Conservation (phyloP, 192 early-diverging fungal genomes). For the Coemansia nantahalensis region DNA sequence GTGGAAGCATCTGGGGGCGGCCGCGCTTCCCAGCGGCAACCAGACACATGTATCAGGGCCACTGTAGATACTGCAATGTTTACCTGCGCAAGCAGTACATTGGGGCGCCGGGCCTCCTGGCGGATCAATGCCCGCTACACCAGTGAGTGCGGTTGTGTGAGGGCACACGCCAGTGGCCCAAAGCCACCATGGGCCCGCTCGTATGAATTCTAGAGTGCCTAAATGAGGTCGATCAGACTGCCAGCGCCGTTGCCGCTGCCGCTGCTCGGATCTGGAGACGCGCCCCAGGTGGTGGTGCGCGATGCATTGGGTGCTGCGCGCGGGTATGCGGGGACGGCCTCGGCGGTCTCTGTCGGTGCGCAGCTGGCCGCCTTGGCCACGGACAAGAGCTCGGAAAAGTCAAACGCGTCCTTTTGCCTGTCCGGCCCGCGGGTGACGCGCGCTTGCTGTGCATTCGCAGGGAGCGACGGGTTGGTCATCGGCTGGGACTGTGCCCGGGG, state of each 20-base stretch:
- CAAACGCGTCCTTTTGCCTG: constrained; percentile 43
- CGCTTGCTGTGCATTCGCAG: constrained; percentile 36
- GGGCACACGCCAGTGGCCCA: no score
- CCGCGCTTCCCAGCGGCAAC: no score
- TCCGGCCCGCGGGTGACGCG: constrained; percentile 15
- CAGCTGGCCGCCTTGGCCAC: constrained; percentile 41
- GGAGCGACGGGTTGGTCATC: constrained; percentile 49
- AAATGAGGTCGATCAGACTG: constrained; percentile 37
- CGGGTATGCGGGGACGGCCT: background rate
- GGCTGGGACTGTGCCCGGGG: constrained; percentile 12
- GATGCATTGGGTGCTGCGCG: constrained; percentile 14
- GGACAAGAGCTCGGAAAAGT: constrained; percentile 44
- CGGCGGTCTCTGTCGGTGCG: background rate
- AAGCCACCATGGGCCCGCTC: no score
- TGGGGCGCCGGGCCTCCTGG: no score
- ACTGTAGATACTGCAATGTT: no score
- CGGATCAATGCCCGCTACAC: no score
- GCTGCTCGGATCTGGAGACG: constrained; percentile 23
- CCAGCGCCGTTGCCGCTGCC: background rate
- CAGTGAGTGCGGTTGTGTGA: no score
- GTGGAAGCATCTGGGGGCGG: no score
- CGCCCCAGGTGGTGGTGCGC: constrained; percentile 40
- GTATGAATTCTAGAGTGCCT: no score
- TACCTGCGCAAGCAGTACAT: no score
- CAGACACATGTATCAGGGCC: no score